These are phyloP conservation scores for Claviceps maximensis DNA, from an alignment of 2,329 filamentous ascomycete species.

Conservation along the genomic window DNA sequence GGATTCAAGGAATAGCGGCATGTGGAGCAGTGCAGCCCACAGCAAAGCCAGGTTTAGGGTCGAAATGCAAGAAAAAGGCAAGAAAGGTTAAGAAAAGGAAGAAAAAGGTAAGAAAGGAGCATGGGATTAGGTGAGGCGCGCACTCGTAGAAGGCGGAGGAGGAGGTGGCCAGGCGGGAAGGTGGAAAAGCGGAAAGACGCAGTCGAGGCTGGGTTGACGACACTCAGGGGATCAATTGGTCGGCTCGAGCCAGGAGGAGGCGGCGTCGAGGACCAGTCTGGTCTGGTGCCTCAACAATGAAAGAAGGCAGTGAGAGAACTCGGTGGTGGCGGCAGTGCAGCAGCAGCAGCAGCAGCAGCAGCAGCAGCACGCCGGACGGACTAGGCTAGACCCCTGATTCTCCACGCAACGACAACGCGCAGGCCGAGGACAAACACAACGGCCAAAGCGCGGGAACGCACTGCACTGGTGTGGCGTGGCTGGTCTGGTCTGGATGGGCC, in stretches of 20 bases:
- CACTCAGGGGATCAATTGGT: conserved; percentile 4
- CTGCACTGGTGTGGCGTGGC: no score
- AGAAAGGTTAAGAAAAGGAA: not conserved
- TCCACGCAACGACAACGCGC: not conserved
- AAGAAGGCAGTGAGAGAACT: no score
- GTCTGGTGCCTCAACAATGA: no score
- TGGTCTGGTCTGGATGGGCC: no score
- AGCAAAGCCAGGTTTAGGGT: conserved; percentile 14
- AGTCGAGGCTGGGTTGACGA: conserved; percentile 11
- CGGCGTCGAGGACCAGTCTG: not conserved
- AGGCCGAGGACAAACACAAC: not conserved
- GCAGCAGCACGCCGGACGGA: no score
- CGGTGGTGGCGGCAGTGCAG: not conserved
- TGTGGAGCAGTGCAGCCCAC: conserved; percentile 14
- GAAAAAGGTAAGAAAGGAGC: conserved; percentile 6
- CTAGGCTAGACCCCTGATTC: not conserved
- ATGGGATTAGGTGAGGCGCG: conserved; percentile 4
- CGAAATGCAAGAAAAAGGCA: not conserved
- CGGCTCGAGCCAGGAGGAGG: not conserved
- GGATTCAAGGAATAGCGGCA: conserved; percentile 15
- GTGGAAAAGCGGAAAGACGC: conserved; percentile 3
- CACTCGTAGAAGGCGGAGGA: conserved; percentile 6
- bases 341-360: no score
- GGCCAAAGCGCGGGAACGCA: not conserved
- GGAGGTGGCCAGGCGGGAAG: conserved; percentile 7